Percentiles rank a stretch among this genome's conserved stretches.
These are phyloP conservation scores for Solanum aculeatissimum DNA, from an alignment of 305 asterid genomes.

Conservation along the genomic window DNA sequence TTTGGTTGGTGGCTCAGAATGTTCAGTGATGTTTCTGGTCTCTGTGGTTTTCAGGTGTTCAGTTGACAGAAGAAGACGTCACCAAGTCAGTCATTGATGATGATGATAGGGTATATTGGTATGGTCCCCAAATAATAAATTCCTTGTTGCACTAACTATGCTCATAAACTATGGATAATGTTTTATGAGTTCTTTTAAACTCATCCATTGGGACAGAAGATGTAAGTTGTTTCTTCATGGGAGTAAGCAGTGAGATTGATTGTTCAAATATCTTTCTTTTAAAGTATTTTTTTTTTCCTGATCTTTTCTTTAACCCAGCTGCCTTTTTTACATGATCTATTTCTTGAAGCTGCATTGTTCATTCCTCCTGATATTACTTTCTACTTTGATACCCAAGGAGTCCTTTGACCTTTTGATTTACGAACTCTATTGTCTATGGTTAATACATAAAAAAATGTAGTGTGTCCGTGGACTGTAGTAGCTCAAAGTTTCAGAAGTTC, in stretches of 20 bases:
- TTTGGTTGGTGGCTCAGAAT: not conserved
- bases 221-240: not conserved
- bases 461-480: not conserved
- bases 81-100: constrained; percentile 31
- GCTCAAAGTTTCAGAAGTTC: not conserved
- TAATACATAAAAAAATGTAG: not conserved
- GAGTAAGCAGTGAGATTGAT: not conserved
- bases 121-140: constrained; percentile 8
- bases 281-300: not conserved
- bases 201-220: not conserved
- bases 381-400: not conserved
- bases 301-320: not conserved
- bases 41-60: constrained; percentile 35
- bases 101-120: constrained; percentile 70
- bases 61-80: constrained; percentile 41
- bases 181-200: not conserved
- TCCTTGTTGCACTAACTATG: not conserved
- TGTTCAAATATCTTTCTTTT: not conserved
- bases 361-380: not conserved
- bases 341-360: not conserved
- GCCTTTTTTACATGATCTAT: not conserved
- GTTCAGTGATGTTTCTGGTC: constrained; percentile 3
- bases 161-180: not conserved
- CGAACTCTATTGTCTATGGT: not conserved
- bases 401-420: not conserved